Conservation (phyloP, 306 rosid species). For the Pyrus bretschneideri region DNA sequence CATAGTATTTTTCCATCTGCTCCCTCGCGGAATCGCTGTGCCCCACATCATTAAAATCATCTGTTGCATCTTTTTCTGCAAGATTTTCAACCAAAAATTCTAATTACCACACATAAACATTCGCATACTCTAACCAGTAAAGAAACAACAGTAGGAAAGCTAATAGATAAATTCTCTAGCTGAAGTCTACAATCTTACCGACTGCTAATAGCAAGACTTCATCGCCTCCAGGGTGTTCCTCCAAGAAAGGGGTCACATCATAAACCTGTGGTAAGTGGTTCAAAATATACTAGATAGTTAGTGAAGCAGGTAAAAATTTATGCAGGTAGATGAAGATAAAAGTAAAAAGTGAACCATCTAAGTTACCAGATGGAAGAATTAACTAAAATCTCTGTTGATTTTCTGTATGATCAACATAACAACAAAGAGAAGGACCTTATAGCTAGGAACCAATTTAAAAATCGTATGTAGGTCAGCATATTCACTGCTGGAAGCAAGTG, state of each 20-base stretch:
- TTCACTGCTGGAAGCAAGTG: background rate
- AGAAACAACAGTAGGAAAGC: background rate
- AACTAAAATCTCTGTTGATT: background rate
- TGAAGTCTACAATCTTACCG: constrained; percentile 36
- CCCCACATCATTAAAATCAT: constrained; percentile 76
- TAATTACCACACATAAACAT: background rate
- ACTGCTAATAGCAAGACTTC: constrained; percentile 62
- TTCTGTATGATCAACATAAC: background rate
- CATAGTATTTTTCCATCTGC: constrained; percentile 45
- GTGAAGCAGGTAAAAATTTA: background rate
- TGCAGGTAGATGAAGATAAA: background rate
- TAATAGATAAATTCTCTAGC: background rate
- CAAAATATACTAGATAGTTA: background rate
- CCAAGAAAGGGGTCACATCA: constrained; percentile 80
- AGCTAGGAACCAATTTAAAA: background rate
- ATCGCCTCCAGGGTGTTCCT: constrained; percentile 97
- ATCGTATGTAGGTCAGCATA: background rate
- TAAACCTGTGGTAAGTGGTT: constrained; percentile 47
- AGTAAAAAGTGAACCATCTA: background rate
- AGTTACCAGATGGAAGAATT: background rate
- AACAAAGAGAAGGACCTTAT: background rate
- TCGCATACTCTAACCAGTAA: background rate
- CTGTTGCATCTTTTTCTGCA: constrained; percentile 81
- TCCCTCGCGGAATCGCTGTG: constrained; percentile 65
- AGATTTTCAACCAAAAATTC: constrained; percentile 18